Base-by-base conservation (phyloP, 2,329 filamentous ascomycete species). In the Xylariaceae sp. region DNA sequence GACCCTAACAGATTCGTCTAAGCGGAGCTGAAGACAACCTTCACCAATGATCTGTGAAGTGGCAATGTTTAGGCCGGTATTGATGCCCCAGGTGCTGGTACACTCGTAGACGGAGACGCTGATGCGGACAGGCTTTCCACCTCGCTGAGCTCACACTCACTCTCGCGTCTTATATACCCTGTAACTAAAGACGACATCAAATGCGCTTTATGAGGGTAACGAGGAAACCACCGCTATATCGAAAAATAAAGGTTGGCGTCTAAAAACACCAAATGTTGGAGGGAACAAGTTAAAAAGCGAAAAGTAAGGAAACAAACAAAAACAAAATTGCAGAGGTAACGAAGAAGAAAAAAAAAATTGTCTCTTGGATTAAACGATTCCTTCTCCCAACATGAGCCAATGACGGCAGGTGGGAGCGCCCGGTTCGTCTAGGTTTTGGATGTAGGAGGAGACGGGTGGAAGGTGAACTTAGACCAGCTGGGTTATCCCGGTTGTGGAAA, bases 171-270 rank as follows among this genome's bases (percentile, higher is more conserved):
- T 53, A 42, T 40, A 47, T 50, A 56, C 50, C 44, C 54, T 60
- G 51, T 60, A 51, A 53, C 55, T 62, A 62, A 59, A 64, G 59
- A 63, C 66, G 59, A 63, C 66, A 69, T 69, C 65, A 69, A 68
- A 65, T 64, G 62, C 63, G 57, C 58, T 58, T 64, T 62, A 60
- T 57, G 37, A 58, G 47, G 35, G 41, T 27, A 41, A 47, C 6
- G 12, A 32, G 47, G 53, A 54, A 39, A 43, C 9, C 27, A 19
- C 48, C 47, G 44, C 54, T 34, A 48, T 39, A 29, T 48, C 45
- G 51, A 26, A 41, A 34, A 29, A 37, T 39, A 35, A 51, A 47
- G 45, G n/a, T 37, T 37, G 46, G 43, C 29, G 51, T 50, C 57
- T 47, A 51, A 34, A 46, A 46, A 53, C 50, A 48, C 50, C 50